phyloP scores from a whole-genome alignment of 495 filamentous ascomycete genomes.

The Annulohypoxylon bovei region DNA sequence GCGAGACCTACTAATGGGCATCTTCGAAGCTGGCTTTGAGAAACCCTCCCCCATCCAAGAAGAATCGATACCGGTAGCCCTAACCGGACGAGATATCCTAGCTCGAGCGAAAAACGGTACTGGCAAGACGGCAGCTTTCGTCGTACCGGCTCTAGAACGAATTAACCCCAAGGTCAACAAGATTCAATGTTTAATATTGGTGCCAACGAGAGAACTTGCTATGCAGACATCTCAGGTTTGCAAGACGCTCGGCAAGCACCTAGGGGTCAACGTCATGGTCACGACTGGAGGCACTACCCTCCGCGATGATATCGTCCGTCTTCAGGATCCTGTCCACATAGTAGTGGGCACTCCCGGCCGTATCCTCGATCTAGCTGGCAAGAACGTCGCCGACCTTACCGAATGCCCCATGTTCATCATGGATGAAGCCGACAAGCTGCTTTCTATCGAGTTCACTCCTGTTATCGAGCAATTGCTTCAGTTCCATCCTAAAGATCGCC shows the following conservation, averaged over 20 bases:
- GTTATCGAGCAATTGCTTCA: slow-evolving; percentile 94
- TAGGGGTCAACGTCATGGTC: slow-evolving; percentile 98
- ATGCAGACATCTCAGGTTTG: slow-evolving; percentile 99
- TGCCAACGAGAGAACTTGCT: slow-evolving; percentile 96
- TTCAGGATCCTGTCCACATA: slow-evolving; percentile 94
- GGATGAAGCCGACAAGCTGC: slow-evolving; percentile 98
- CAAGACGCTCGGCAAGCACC: slow-evolving; percentile 96
- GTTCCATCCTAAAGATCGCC: slow-evolving; percentile 94
- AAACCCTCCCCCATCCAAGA: slow-evolving; percentile 99
- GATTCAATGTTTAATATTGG: slow-evolving; percentile 93
- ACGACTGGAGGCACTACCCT: slow-evolving; percentile 94
- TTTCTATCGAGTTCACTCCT: slow-evolving; percentile 95
- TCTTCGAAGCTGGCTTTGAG: slow-evolving; percentile 98
- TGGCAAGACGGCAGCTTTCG: slow-evolving; percentile 96
- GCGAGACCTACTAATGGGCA: slow-evolving; percentile 95
- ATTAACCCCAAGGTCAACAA: slow-evolving; percentile 96
- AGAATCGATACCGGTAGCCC: slow-evolving; percentile 95
- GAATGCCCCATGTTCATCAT: slow-evolving; percentile 98
- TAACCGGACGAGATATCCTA: slow-evolving; percentile 94
- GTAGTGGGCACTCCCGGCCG: slow-evolving; percentile 96
- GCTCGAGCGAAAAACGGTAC: slow-evolving; percentile 98
- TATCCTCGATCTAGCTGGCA: slow-evolving; percentile 93
- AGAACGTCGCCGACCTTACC: slow-evolving; percentile 94
- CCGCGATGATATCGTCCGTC: slow-evolving; percentile 95
- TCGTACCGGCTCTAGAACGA: slow-evolving; percentile 93